Base-by-base conservation (phyloP, 768 basidiomycete species). In the Tylopilus subfusipes region DNA sequence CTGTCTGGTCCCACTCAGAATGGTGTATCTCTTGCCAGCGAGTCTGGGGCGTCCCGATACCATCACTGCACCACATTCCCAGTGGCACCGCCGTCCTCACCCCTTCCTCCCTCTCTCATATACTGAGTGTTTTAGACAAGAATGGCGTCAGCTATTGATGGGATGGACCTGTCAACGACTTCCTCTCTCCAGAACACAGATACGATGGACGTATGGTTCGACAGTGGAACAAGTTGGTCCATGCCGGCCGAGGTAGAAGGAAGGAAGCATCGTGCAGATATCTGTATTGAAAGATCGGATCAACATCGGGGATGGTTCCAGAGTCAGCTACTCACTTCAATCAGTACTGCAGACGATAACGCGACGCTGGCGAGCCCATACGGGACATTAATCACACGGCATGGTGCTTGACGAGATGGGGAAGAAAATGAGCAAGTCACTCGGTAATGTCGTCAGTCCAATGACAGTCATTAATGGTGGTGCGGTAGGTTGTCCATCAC, bases 251-350 rank as follows among this genome's bases (percentile, higher is more conserved):
- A 63, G 50, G 76, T 69, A 19, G 70, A 73, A 18, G 73, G 66
- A 22, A 61, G 75, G 58, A 71, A 66, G 29, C 74, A 79, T 48
- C 73, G 76, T 40, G 90, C 94, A 1, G 94, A 98, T 63, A 78
- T 98, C 27, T 96, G 92, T 66, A 73, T 99, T 27, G 96, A 99
- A 65, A 96, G 97, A 13, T 89, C 90, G 2, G 96, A 99, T 71
- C 96, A 98, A 69, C 96, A 99, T 70, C 86, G 96, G 8, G 96
- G 96, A 10, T 99, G 96, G 96, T 99, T 99, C 77, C 97, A 99
- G 72, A 95, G 93, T 53, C 88, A 92, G 60, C 73, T 99, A 25
- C 74, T 99, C 44, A 98, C 97, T 4, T 81, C 84, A 11, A 73
- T 96, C 19, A 83, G 83, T 3, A 54, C 67, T 12, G 60, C 60